A percentile compares a stretch with the other conserved stretches of the same genome.
Evolutionary conservation across 2,329 filamentous ascomycete species (phyloP).

Genomic region (Cordyceps farinosa): DNA sequence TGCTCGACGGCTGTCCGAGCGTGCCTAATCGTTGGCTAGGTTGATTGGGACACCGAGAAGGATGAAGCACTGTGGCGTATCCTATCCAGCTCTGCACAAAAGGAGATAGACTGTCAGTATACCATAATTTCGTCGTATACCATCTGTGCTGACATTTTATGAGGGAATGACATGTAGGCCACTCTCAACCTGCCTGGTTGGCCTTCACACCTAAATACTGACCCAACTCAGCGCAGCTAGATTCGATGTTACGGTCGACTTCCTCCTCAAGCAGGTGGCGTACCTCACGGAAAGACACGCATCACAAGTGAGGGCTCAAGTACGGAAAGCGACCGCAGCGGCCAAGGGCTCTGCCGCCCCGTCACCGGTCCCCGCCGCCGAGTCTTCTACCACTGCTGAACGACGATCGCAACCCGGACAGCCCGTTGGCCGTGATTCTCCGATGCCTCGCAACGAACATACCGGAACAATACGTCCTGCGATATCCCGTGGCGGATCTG

Average conservation of each 20-base stretch:
- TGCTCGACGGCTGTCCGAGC: slow-evolving; percentile 15
- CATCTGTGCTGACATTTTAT: not conserved
- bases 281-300: slow-evolving; percentile 91
- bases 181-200: not conserved
- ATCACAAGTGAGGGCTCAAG: slow-evolving; percentile 84
- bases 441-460: slow-evolving; percentile 46
- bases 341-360: slow-evolving; percentile 54
- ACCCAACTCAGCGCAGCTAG: slow-evolving; percentile 56
- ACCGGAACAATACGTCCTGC: slow-evolving; percentile 43
- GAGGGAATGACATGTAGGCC: slow-evolving; percentile 70
- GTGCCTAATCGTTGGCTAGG: slow-evolving; percentile 46
- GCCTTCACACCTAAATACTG: slow-evolving; percentile 21
- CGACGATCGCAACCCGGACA: slow-evolving; percentile 50
- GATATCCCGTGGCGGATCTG: slow-evolving; percentile 46
- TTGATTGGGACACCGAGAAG: slow-evolving; percentile 83
- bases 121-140: not conserved
- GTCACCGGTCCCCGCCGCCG: slow-evolving; percentile 54
- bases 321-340: slow-evolving; percentile 67
- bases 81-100: slow-evolving; percentile 75
- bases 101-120: slow-evolving; percentile 79
- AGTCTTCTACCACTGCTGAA: slow-evolving; percentile 36
- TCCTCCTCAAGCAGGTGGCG: slow-evolving; percentile 87
- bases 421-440: slow-evolving; percentile 57
- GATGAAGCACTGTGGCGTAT: slow-evolving; percentile 89
- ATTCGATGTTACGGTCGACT: slow-evolving; percentile 82